Evolutionary conservation across 139 green algal species (phyloP).

Genomic region (Penium margaritaceum): DNA sequence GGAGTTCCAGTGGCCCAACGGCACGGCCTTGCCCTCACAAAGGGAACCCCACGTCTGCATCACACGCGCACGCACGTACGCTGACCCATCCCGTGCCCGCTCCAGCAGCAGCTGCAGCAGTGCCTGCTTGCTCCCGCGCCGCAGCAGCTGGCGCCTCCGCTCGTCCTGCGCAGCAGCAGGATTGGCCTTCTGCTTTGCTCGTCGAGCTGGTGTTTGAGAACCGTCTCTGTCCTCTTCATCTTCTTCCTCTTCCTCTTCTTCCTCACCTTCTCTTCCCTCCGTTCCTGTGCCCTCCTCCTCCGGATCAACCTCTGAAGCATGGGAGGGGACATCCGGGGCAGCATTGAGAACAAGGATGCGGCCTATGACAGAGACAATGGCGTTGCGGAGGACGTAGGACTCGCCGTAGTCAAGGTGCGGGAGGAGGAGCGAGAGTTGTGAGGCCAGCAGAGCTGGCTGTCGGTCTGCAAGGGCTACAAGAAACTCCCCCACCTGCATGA

Average conservation of each 20-base stretch:
- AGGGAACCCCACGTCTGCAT: slow-evolving; percentile 69
- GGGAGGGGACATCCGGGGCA: slow-evolving; percentile 42
- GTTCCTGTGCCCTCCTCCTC: neutral
- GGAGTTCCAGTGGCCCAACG: slow-evolving; percentile 60
- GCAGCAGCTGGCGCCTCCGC: slow-evolving; percentile 52
- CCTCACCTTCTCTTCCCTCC: neutral
- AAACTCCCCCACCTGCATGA: slow-evolving; percentile 45
- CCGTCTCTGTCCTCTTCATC: no score
- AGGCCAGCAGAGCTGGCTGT: slow-evolving; percentile 45
- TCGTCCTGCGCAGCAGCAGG: slow-evolving; percentile 61
- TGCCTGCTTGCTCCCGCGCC: slow-evolving; percentile 64
- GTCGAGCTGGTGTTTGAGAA: neutral
- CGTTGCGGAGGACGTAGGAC: slow-evolving; percentile 62
- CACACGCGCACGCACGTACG: slow-evolving; percentile 58
- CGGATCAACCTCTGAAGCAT: no score
- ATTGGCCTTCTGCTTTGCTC: neutral
- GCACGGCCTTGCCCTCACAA: slow-evolving; percentile 56
- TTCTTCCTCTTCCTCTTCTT: no score
- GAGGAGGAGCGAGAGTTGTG: slow-evolving; percentile 53
- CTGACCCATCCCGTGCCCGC: slow-evolving; percentile 57
- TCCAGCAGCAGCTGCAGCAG: slow-evolving; percentile 68
- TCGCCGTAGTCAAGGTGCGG: slow-evolving; percentile 66
- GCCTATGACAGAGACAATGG: slow-evolving; percentile 62
- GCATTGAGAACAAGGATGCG: no score
- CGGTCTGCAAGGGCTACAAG: slow-evolving; percentile 55